phyloP scores from a whole-genome alignment of 352 stramenopile genomes.

The Globisporangium cylindrosporum region DNA sequence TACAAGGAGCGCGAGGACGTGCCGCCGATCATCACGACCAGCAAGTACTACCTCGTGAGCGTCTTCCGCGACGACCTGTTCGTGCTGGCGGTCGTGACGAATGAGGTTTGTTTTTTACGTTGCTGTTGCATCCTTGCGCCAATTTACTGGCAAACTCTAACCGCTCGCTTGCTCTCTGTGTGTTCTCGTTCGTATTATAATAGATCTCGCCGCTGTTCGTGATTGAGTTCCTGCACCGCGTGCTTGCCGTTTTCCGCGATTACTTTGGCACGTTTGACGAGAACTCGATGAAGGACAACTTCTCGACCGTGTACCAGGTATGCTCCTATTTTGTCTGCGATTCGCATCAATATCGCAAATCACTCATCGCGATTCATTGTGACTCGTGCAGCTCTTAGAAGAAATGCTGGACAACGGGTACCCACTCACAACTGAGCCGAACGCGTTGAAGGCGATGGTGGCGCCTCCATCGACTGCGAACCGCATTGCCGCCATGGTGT shows the following conservation, averaged over 20 bases:
- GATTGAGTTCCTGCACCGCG: slow-evolving; percentile 96
- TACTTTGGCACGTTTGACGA: slow-evolving; percentile 98
- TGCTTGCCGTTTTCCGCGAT: slow-evolving; percentile 95
- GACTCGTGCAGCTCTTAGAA: slow-evolving; percentile 70
- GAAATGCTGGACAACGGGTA: slow-evolving; percentile 99
- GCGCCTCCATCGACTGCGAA: slow-evolving; percentile 92
- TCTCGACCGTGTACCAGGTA: slow-evolving; percentile 95
- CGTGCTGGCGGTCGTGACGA: slow-evolving; percentile 92
- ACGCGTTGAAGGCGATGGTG: slow-evolving; percentile 97
- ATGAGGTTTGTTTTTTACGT: slow-evolving; percentile 72
- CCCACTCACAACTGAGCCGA: slow-evolving; percentile 96
- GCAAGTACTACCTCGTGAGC: slow-evolving; percentile 90
- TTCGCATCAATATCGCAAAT: neutral
- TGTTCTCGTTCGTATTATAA: slow-evolving; percentile 22
- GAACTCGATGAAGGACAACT: slow-evolving; percentile 97
- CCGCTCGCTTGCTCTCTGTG: neutral
- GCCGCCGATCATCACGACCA: slow-evolving; percentile 83
- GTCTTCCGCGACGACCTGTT: slow-evolving; percentile 95
- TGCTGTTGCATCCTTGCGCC: neutral
- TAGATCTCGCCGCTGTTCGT: slow-evolving; percentile 86
- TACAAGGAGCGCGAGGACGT: slow-evolving; percentile 86
- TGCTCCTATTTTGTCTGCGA: neutral
- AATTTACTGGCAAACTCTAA: neutral
- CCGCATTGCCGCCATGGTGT: slow-evolving; percentile 86
- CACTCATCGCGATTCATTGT: neutral